Base-by-base conservation (phyloP, 73 alveolate genomes). In the Halteria grandinella region DNA sequence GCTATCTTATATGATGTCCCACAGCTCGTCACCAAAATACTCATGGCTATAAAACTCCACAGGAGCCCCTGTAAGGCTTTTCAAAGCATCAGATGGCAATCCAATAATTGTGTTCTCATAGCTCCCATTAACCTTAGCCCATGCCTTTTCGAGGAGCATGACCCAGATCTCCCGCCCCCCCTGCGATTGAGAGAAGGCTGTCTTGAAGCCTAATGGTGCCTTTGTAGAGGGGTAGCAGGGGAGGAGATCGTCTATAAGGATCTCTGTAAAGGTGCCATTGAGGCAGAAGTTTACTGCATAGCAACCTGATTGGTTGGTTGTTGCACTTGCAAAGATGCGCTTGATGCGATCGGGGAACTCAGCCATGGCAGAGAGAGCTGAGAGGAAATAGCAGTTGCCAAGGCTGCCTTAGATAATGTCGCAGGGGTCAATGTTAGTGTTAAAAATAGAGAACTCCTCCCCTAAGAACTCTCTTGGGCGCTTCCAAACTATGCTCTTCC, bases 81-180 rank as follows among this genome's bases (percentile, higher is more conserved):
- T 88, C 63, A 97, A 88, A 20, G 98, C 95, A 8, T 95, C 95
- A 33, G 96, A 88, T 23, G 95, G 84, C 0, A 94, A 95, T 24
- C 99, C 99, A 45, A 91, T 91, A 21, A 97, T 93, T 43, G 90
- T 91, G 18, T 33, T 89, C 59, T 90, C 97, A 79, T 95, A 97
- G 69, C 89, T 71, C 6, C 98, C 99, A 90, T 95, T 93, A 0
- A 93, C 86, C 85, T 97, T 97, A 0, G 99, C 99, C 98, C 98
- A 97, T 1, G 98, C 99, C 78, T 97, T 97, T 86, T 97, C 99
- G 24, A 97, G 71, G 12, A 97, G 79, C 21, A 96, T 86, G 14
- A 97, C 99, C 99, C 99, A 97, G 40, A 95, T 78, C 75, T 96
- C 99, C n/a, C 11, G 5, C 33, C 81, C 79, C 36, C 91, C 93